phyloP scores from a whole-genome alignment of 2,329 filamentous ascomycete species.

The Pyricularia grisea region DNA sequence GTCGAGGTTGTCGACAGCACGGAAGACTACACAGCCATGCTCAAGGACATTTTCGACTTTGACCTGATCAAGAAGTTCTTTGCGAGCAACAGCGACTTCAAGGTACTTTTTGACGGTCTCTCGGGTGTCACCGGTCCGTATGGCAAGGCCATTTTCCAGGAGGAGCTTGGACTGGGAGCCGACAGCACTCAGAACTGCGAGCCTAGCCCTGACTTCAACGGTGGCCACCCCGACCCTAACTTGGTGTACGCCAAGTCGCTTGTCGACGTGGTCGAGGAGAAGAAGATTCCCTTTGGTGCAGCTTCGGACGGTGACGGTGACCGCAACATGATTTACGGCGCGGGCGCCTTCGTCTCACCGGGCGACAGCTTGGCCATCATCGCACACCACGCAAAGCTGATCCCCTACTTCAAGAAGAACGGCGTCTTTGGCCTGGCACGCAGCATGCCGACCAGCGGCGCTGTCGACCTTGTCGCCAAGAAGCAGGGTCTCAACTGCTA shows the following conservation, averaged over 20 bases:
- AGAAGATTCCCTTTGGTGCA: conserved; percentile 88
- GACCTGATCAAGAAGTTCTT: conserved; percentile 93
- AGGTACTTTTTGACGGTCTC: conserved; percentile 91
- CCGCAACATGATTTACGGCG: conserved; percentile 99
- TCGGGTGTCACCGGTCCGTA: conserved; percentile 94
- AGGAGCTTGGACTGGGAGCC: conserved; percentile 75
- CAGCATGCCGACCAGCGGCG: conserved; percentile 95
- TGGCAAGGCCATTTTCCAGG: conserved; percentile 87
- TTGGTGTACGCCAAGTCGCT: conserved; percentile 93
- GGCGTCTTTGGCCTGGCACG: conserved; percentile 91
- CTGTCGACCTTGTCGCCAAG: conserved; percentile 92
- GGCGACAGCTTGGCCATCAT: conserved; percentile 98
- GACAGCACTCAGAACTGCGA: conserved; percentile 78
- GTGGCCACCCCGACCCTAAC: conserved; percentile 96
- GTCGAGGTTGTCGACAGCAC: conserved; percentile 94
- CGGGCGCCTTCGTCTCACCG: conserved; percentile 90
- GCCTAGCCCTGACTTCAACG: conserved; percentile 90
- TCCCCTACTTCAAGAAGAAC: conserved; percentile 97
- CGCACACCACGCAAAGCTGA: conserved; percentile 89
- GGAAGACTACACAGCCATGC: conserved; percentile 83
- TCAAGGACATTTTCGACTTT: conserved; percentile 99
- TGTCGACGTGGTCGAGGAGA: conserved; percentile 86
- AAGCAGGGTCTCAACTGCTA: conserved; percentile 86
- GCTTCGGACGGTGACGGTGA: conserved; percentile 96
- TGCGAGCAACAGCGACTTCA: conserved; percentile 78